Percentiles rank a stretch among this genome's conserved stretches.
Evolutionary conservation across 768 basidiomycete species (phyloP).

Genomic region (Rubroboletus pulcherrimus): DNA sequence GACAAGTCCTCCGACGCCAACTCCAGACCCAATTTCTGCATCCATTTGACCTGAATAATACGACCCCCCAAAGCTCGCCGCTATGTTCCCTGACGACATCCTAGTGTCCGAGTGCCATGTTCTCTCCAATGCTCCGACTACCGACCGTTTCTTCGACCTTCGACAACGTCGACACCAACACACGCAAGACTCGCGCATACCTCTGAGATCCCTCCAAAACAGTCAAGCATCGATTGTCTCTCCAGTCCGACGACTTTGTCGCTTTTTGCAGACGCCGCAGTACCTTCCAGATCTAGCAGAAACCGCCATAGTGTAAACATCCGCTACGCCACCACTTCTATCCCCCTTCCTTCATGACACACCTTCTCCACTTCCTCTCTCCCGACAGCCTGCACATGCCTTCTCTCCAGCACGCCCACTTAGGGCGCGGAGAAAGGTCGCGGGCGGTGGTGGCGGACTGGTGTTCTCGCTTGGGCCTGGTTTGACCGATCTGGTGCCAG

Average conservation of each 20-base stretch:
- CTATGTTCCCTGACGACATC: too few species aligned
- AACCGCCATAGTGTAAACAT: neutral
- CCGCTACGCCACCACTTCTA: neutral
- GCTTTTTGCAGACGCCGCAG: neutral
- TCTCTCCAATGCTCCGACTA: neutral
- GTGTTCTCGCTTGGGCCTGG: neutral
- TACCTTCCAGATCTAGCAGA: neutral
- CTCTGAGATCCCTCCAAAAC: neutral
- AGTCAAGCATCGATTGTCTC: neutral
- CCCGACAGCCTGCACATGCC: constrained; percentile 8
- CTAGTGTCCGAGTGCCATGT: too few species aligned
- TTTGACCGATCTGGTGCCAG: neutral
- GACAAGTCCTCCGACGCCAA: neutral
- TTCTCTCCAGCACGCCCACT: constrained; percentile 15
- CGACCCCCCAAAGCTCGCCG: neutral
- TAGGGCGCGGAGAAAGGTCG: constrained; percentile 14
- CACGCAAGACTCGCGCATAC: neutral
- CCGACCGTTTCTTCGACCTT: neutral
- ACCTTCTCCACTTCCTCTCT: neutral
- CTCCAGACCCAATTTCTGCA: too few species aligned
- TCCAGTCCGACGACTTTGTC: neutral
- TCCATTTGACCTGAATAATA: neutral
- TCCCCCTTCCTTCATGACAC: neutral
- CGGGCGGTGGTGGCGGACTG: constrained; percentile 3
- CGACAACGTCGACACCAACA: neutral